Conservation (phyloP, 169 alveolate genomes). For the Cryptosporidium parvum region DNA sequence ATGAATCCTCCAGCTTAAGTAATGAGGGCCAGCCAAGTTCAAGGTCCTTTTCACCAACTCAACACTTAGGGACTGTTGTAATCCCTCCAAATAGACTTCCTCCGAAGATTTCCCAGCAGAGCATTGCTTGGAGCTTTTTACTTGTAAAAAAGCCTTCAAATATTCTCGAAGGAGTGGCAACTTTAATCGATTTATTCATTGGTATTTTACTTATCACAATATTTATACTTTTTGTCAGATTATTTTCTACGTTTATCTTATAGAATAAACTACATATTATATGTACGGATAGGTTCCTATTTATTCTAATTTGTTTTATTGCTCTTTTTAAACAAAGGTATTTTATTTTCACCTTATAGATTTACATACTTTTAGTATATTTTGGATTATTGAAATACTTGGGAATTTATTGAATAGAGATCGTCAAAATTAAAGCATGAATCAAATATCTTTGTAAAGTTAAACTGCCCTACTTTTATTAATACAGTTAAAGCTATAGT, state of each 20-base stretch:
- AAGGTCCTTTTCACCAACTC: not conserved
- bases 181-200: slow-evolving; percentile 22
- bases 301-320: not conserved
- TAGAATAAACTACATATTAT: not conserved
- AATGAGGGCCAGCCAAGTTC: not conserved
- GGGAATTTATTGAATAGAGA: too few species aligned
- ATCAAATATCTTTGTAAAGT: too few species aligned
- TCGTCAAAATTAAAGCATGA: not conserved
- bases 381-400: not conserved
- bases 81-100: slow-evolving; percentile 58
- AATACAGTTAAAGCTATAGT: not conserved
- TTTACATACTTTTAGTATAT: not conserved
- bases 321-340: not conserved
- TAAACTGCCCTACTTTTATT: too few species aligned
- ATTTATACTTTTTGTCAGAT: not conserved
- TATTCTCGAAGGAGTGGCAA: slow-evolving; percentile 28
- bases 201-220: slow-evolving; percentile 18
- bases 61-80: not conserved
- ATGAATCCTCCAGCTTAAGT: not conserved
- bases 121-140: slow-evolving; percentile 56
- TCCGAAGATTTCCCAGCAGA: slow-evolving; percentile 41
- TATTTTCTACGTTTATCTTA: slow-evolving; percentile 12
- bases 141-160: slow-evolving; percentile 50
- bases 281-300: not conserved
- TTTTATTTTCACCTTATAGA: not conserved